These are phyloP conservation scores for Pisolithus microcarpus DNA, from an alignment of 768 basidiomycete species.

Conservation along the genomic window DNA sequence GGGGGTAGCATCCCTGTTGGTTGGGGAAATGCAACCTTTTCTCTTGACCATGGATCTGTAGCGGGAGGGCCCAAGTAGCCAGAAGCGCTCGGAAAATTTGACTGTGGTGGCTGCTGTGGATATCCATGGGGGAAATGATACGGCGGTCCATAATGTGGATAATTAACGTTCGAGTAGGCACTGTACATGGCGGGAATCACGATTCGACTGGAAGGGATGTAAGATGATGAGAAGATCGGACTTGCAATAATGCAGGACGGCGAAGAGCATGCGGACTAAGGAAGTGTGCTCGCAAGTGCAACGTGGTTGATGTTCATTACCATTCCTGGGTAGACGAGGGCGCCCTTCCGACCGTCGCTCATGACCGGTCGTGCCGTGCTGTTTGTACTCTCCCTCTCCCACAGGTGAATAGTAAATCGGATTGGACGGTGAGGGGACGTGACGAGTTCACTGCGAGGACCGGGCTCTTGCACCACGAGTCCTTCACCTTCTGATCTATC, in stretches of 20 bases:
- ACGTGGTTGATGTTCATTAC: constrained; percentile 19
- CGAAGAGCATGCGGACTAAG: constrained; percentile 16
- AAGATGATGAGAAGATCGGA: constrained; percentile 3
- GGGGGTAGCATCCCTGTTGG: constrained; percentile 15
- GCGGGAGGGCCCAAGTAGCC: constrained; percentile 24
- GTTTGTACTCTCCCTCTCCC: neutral
- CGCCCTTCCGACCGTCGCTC: neutral
- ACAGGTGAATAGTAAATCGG: neutral
- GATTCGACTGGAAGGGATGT: constrained; percentile 1
- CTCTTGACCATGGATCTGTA: constrained; percentile 28
- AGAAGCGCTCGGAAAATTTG: constrained; percentile 7
- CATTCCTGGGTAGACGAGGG: constrained; percentile 28
- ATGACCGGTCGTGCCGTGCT: neutral
- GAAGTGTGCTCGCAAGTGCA: constrained; percentile 9
- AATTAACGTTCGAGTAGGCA: constrained; percentile 31
- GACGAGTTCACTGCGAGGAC: neutral
- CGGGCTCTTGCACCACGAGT: too few relatives aligned
- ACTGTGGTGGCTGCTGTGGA: constrained; percentile 15
- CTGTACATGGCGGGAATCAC: constrained; percentile 21
- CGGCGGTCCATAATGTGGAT: constrained; percentile 41
- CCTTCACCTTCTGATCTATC: neutral
- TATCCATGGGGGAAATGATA: constrained; percentile 32
- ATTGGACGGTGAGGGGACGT: neutral
- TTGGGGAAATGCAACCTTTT: constrained; percentile 27
- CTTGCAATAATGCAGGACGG: constrained; percentile 11